Conservation (phyloP, 1,139 yeast genomes). For the Sugiyamaella castrensis region DNA sequence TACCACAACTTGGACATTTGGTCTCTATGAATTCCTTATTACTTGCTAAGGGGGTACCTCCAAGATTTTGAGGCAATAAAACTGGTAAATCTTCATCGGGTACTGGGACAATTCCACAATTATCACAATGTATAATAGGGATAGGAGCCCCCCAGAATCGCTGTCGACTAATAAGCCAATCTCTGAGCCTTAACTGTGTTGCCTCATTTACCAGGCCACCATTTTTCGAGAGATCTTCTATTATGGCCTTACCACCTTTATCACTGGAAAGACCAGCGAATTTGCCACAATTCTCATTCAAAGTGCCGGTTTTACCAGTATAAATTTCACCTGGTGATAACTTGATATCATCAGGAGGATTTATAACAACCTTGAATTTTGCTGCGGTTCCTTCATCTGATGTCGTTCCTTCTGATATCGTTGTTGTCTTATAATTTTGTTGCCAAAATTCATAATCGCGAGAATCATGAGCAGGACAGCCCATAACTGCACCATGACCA, state of each 20-base stretch:
- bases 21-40: constrained; percentile 69
- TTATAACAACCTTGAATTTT: constrained; percentile 45
- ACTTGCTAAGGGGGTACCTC: constrained; percentile 67
- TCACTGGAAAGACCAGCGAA: constrained; percentile 49
- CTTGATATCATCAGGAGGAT: constrained; percentile 34
- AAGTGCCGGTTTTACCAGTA: constrained; percentile 50
- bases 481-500: constrained; percentile 96
- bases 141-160: constrained; percentile 99
- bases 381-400: constrained; percentile 50
- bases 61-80: constrained; percentile 62
- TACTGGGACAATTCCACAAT: constrained; percentile 87
- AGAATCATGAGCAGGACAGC: constrained; percentile 90
- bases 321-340: constrained; percentile 42
- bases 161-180: constrained; percentile 93
- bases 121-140: constrained; percentile 81
- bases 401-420: too few species aligned
- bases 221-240: constrained; percentile 41
- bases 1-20: constrained; percentile 77
- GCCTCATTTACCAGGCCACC: constrained; percentile 46
- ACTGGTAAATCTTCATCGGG: constrained; percentile 87
- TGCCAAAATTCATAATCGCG: constrained; percentile 83
- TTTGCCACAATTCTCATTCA: constrained; percentile 51
- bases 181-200: constrained; percentile 67
- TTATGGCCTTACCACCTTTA: constrained; percentile 54
- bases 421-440: constrained; percentile 40